A percentile compares a stretch with the other conserved stretches of the same genome.
phyloP scores from a whole-genome alignment of 1,284 basidiomycete genomes.

The Ustilago esculenta region DNA sequence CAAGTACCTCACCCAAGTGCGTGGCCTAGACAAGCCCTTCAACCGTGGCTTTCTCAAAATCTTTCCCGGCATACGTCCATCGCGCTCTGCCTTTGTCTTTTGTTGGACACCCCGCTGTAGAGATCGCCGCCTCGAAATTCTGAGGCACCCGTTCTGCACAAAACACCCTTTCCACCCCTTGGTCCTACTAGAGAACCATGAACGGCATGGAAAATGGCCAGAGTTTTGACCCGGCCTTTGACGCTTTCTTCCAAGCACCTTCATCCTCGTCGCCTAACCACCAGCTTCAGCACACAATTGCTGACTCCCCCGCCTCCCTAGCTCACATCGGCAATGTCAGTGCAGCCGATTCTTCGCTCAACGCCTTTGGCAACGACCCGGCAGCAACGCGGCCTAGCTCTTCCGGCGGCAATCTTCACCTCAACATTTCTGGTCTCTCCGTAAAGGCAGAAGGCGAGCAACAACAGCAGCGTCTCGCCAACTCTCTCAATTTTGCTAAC shows the following conservation, averaged over 20 bases:
- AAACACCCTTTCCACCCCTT: no score
- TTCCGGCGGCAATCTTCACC: conserved; percentile 39
- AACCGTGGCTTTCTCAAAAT: no score
- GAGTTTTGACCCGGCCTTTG: conserved; percentile 41
- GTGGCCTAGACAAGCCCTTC: no score
- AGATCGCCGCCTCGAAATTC: no score
- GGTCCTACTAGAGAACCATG: conserved; percentile 20
- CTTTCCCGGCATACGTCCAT: no score
- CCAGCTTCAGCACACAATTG: conserved; percentile 7
- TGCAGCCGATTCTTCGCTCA: conserved; percentile 16
- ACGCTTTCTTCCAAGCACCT: conserved; percentile 43
- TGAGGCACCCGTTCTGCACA: no score
- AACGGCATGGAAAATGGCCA: conserved; percentile 49
- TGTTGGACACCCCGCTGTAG: no score
- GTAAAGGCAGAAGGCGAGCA: conserved; percentile 29
- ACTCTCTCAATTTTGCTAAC: conserved; percentile 11
- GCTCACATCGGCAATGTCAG: conserved; percentile 7
- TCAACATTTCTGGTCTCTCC: conserved; percentile 47
- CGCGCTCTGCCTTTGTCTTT: no score
- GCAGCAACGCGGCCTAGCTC: conserved; percentile 25
- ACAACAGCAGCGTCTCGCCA: conserved; percentile 16
- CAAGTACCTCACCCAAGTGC: no score
- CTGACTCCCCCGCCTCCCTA: conserved; percentile 15
- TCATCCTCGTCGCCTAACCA: conserved; percentile 21
- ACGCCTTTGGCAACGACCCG: conserved; percentile 9